Conservation (phyloP, 495 filamentous ascomycete species). For the Penicillium atrosanguineum region DNA sequence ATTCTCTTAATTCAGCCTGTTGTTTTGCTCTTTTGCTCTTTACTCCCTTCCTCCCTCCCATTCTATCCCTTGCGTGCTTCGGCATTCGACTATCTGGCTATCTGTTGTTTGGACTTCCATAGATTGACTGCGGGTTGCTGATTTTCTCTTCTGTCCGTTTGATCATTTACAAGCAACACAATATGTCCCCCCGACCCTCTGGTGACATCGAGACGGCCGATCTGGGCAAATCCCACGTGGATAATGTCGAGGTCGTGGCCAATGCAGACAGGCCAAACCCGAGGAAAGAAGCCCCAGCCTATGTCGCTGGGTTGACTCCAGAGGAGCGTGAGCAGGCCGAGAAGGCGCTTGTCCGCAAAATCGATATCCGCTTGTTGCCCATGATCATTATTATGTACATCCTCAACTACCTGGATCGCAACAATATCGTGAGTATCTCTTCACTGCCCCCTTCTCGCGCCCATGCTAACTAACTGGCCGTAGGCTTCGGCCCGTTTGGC, state of each 20-base stretch:
- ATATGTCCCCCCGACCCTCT: constrained; percentile 26
- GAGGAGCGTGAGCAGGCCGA: constrained; percentile 51
- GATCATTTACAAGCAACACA: constrained; percentile 1
- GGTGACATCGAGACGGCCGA: constrained; percentile 20
- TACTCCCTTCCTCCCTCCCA: constrained; percentile 1
- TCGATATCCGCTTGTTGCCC: constrained; percentile 60
- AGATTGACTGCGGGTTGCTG: background rate
- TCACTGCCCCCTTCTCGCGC: no score
- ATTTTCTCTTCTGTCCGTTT: background rate
- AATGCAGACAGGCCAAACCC: constrained; percentile 32
- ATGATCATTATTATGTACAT: constrained; percentile 73
- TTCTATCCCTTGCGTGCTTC: constrained; percentile 15
- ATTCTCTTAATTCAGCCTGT: background rate
- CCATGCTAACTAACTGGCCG: constrained; percentile 1
- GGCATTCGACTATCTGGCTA: constrained; percentile 18
- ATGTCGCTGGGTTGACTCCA: constrained; percentile 46
- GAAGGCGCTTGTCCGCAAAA: constrained; percentile 56
- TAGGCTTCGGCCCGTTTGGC: constrained; percentile 49
- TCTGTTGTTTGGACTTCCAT: background rate
- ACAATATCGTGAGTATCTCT: constrained; percentile 45
- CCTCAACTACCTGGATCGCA: constrained; percentile 77
- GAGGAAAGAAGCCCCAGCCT: constrained; percentile 45
- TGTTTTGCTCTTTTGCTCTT: constrained; percentile 32
- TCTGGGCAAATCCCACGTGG: constrained; percentile 61
- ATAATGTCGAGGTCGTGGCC: constrained; percentile 49